A percentile compares a stretch with the other conserved stretches of the same genome.
Evolutionary conservation across 169 alveolate genomes (phyloP).

Genomic region (Miamiensis avidus): DNA sequence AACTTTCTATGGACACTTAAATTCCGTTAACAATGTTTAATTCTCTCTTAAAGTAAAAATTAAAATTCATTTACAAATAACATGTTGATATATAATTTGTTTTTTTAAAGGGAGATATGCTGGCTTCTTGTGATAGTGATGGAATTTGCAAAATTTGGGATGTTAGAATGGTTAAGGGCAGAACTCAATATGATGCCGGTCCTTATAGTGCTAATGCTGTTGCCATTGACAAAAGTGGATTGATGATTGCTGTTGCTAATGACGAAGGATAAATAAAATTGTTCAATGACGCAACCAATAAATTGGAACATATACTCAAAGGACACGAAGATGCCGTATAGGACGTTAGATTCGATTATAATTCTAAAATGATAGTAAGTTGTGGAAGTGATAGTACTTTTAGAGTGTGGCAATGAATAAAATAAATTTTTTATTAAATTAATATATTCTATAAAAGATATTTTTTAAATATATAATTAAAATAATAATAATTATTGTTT

Average conservation of each 20-base stretch:
- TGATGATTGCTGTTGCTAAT: conserved; percentile 81
- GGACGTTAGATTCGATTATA: conserved; percentile 77
- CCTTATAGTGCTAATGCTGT: conserved; percentile 86
- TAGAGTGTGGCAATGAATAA: conserved; percentile 79
- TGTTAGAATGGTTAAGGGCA: conserved; percentile 89
- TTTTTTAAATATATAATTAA: too few relatives aligned
- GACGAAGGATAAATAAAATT: conserved; percentile 84
- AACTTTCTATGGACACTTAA: conserved; percentile 93
- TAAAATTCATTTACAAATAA: neutral
- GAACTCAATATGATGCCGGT: conserved; percentile 79
- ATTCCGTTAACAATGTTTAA: conserved; percentile 83
- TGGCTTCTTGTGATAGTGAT: conserved; percentile 93
- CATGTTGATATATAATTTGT: conserved; percentile 8
- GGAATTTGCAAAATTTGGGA: conserved; percentile 94
- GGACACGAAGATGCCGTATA: conserved; percentile 89
- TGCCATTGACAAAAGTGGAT: conserved; percentile 86
- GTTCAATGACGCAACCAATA: conserved; percentile 65
- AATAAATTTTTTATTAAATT: too few relatives aligned
- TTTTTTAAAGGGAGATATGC: conserved; percentile 69
- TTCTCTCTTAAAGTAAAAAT: conserved; percentile 62
- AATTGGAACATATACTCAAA: conserved; percentile 76
- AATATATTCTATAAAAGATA: too few relatives aligned
- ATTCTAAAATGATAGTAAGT: conserved; percentile 62
- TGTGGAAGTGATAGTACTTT: conserved; percentile 85
- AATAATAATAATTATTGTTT: too few relatives aligned